Percentiles rank a stretch among this genome's conserved stretches.
These are phyloP conservation scores for Pholiota microspora DNA, from an alignment of 768 basidiomycete genomes.

Conservation along the genomic window DNA sequence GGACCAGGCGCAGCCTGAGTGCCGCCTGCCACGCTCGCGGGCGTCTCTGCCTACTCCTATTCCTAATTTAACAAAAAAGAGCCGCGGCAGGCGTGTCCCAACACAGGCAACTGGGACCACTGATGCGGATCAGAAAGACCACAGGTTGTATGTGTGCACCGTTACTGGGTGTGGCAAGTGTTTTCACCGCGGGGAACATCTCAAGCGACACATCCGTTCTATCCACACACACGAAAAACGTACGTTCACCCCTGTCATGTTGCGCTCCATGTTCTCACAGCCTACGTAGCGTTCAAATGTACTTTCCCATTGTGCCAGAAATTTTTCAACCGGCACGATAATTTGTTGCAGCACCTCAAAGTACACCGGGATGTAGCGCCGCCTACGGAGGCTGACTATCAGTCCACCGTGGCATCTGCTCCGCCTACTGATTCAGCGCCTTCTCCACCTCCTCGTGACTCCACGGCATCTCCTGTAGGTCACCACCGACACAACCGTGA, in stretches of 20 bases:
- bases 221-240: conserved; percentile 80
- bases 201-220: conserved; percentile 72
- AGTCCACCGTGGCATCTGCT: neutral
- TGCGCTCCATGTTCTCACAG: conserved; percentile 5
- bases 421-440: neutral
- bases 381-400: conserved; percentile 4
- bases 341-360: conserved; percentile 75
- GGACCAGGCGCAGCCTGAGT: conserved; percentile 25
- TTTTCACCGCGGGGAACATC: conserved; percentile 72
- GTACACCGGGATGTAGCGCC: conserved; percentile 50
- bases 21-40: conserved; percentile 48
- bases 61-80: conserved; percentile 78
- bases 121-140: conserved; percentile 26
- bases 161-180: conserved; percentile 72
- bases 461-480: conserved; percentile 11
- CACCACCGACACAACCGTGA: conserved; percentile 10
- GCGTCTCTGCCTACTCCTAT: conserved; percentile 66
- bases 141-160: conserved; percentile 54
- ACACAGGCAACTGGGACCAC: conserved; percentile 34
- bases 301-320: conserved; percentile 66
- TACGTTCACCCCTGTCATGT: conserved; percentile 34
- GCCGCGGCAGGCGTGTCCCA: conserved; percentile 74
- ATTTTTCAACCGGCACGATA: conserved; percentile 77
- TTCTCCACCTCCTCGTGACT: conserved; percentile 5
- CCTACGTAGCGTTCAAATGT: conserved; percentile 66